Evolutionary conservation across 768 basidiomycete species (phyloP).

Genomic region (Calocybe indica): DNA sequence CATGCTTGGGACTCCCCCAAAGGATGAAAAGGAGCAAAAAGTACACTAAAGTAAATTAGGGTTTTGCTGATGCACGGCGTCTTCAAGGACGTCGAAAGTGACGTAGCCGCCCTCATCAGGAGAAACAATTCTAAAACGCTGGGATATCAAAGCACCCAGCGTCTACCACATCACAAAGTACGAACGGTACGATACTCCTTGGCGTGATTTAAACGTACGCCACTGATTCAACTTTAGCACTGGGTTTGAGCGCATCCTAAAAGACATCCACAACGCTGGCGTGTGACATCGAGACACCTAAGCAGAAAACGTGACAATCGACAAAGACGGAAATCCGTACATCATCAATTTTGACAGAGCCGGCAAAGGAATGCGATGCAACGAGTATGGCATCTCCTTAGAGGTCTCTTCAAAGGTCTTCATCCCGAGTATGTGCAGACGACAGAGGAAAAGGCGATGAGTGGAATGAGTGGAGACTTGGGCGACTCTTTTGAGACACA

Average conservation of each 20-base stretch:
- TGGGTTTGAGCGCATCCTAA: background rate
- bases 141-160: too few relatives aligned
- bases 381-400: too few relatives aligned
- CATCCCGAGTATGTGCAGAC: background rate
- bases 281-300: constrained; percentile 20
- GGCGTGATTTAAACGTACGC: background rate
- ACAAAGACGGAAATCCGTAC: constrained; percentile 9
- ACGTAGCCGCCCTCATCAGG: background rate
- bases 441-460: background rate
- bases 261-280: constrained; percentile 16
- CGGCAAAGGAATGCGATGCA: too few relatives aligned
- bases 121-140: background rate
- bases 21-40: too few relatives aligned
- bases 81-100: background rate
- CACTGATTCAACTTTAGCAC: too few relatives aligned
- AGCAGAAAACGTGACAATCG: constrained; percentile 14
- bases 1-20: too few relatives aligned
- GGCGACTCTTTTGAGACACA: background rate
- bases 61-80: background rate
- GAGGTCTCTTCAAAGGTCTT: too few relatives aligned
- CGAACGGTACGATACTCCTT: too few relatives aligned
- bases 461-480: background rate
- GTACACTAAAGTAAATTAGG: background rate
- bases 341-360: constrained; percentile 21
- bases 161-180: too few relatives aligned